Evolutionary conservation across 2,329 filamentous ascomycete species (phyloP).

Genomic region (Hypoxylon sp.): DNA sequence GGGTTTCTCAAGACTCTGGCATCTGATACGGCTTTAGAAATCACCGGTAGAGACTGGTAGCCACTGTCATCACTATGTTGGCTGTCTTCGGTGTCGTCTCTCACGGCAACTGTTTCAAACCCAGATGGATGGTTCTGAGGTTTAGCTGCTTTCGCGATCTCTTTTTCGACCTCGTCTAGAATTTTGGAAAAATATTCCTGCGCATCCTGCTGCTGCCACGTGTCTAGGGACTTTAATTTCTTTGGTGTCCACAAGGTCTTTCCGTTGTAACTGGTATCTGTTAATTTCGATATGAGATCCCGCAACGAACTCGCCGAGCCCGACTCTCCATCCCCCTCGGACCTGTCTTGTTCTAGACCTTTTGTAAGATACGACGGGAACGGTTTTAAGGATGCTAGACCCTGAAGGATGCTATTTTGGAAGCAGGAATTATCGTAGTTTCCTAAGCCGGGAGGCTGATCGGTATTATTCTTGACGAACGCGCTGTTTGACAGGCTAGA

Average conservation of each 20-base stretch:
- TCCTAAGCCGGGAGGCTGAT: slow-evolving; percentile 77
- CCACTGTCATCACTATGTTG: slow-evolving; percentile 71
- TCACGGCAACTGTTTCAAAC: slow-evolving; percentile 58
- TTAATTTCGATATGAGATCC: slow-evolving; percentile 78
- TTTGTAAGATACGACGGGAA: slow-evolving; percentile 76
- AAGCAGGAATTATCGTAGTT: slow-evolving; percentile 98
- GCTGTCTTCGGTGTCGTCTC: slow-evolving; percentile 62
- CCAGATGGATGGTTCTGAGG: slow-evolving; percentile 55
- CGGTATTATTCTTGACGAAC: slow-evolving; percentile 58
- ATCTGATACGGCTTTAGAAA: slow-evolving; percentile 57
- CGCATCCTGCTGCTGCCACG: slow-evolving; percentile 96
- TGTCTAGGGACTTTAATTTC: slow-evolving; percentile 91
- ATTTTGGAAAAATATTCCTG: slow-evolving; percentile 97
- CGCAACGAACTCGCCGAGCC: slow-evolving; percentile 68
- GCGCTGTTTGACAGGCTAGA: slow-evolving; percentile 65
- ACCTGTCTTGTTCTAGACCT: slow-evolving; percentile 53
- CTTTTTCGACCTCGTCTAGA: slow-evolving; percentile 86
- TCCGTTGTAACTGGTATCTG: slow-evolving; percentile 78
- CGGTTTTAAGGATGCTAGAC: slow-evolving; percentile 80
- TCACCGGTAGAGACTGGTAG: slow-evolving; percentile 64
- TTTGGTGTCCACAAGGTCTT: slow-evolving; percentile 85
- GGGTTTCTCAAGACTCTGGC: slow-evolving; percentile 74
- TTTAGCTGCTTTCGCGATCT: slow-evolving; percentile 69
- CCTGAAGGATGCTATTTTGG: slow-evolving; percentile 95
- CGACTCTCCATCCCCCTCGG: slow-evolving; percentile 50